Conservation (phyloP, 2,329 filamentous ascomycete genomes). For the Scopulariopsis brevicaulis region DNA sequence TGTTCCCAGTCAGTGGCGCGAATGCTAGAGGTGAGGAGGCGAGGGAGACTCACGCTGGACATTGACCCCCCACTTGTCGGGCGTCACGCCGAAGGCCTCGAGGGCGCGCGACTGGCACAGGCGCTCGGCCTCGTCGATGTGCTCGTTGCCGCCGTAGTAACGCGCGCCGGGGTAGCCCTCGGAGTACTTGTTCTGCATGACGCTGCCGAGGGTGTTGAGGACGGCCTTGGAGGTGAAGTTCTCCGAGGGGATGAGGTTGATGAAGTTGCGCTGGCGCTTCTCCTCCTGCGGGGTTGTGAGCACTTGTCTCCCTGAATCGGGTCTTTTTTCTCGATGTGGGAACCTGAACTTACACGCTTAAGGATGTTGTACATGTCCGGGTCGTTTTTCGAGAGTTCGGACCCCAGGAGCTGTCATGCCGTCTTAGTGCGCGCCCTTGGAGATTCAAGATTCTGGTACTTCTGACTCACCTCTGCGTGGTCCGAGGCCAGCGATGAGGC, state of each 20-base stretch:
- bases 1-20: not conserved
- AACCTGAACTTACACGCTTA: constrained; percentile 6
- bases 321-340: not conserved
- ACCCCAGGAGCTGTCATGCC: not conserved
- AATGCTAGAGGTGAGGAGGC: too few relatives aligned
- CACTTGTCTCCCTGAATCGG: not conserved
- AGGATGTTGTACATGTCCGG: constrained; percentile 5
- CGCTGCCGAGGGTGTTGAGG: constrained; percentile 80
- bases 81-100: constrained; percentile 72
- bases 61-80: constrained; percentile 91
- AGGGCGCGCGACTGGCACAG: constrained; percentile 85
- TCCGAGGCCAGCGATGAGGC: not conserved
- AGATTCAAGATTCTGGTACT: not conserved
- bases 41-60: constrained; percentile 47
- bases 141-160: constrained; percentile 95
- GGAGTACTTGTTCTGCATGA: constrained; percentile 99
- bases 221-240: constrained; percentile 94
- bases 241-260: constrained; percentile 92
- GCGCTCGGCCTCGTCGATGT: constrained; percentile 83
- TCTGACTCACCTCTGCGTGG: not conserved
- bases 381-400: constrained; percentile 1
- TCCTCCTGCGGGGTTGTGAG: constrained; percentile 57
- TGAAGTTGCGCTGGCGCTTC: constrained; percentile 91
- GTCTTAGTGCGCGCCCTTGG: not conserved
- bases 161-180: constrained; percentile 94